Evolutionary conservation across 805 yeast genomes (phyloP).

Genomic region (Candida hispaniensis): DNA sequence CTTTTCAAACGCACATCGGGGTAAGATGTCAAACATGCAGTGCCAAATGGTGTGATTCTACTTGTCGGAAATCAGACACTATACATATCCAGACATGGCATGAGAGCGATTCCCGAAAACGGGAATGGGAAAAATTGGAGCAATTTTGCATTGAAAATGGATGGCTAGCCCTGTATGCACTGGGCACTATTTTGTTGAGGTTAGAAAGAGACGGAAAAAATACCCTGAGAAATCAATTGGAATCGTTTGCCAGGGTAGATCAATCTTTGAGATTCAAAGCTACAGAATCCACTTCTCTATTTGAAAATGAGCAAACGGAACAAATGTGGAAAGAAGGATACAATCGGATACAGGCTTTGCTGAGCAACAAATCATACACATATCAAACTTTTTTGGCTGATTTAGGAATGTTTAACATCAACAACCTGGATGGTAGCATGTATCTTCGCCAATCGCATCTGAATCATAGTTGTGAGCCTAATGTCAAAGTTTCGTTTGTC

Average conservation of each 20-base stretch:
- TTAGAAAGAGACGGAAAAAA: slow-evolving; percentile 32
- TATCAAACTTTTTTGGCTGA: slow-evolving; percentile 48
- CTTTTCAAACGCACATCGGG: slow-evolving; percentile 37
- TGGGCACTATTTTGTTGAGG: slow-evolving; percentile 46
- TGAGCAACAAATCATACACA: slow-evolving; percentile 26
- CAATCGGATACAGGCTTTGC: slow-evolving; percentile 41
- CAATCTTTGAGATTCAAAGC: slow-evolving; percentile 56
- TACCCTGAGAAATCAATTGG: slow-evolving; percentile 35
- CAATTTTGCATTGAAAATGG: slow-evolving; percentile 51
- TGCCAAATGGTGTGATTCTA: slow-evolving; percentile 10
- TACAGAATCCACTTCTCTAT: slow-evolving; percentile 40
- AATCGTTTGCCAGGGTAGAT: slow-evolving; percentile 56
- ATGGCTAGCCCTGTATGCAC: slow-evolving; percentile 60
- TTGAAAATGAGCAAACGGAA: slow-evolving; percentile 47
- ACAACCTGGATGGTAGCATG: slow-evolving; percentile 51
- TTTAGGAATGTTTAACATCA: slow-evolving; percentile 65
- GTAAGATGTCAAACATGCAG: slow-evolving; percentile 16
- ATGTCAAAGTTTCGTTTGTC: slow-evolving; percentile 42
- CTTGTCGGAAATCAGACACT: slow-evolving; percentile 30
- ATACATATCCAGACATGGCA: slow-evolving; percentile 53
- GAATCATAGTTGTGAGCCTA: slow-evolving; percentile 71
- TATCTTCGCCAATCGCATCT: slow-evolving; percentile 56
- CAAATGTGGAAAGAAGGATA: slow-evolving; percentile 50
- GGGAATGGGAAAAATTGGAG: slow-evolving; percentile 45
- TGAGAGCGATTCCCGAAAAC: slow-evolving; percentile 29